These are phyloP conservation scores for Coffea eugenioides DNA, from an alignment of 257 asterid genomes.

Conservation along the genomic window DNA sequence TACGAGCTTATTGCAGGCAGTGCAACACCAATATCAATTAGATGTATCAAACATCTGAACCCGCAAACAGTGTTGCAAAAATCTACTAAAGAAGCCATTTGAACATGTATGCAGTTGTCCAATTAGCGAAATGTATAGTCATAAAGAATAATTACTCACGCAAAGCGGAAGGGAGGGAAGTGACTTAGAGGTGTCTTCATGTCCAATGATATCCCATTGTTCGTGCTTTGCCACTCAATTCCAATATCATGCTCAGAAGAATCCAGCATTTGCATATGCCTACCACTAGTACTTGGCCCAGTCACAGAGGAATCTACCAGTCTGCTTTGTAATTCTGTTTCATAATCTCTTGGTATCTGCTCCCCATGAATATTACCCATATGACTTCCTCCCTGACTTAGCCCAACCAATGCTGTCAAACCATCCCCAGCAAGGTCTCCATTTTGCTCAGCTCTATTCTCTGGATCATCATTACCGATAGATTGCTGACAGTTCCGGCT, in stretches of 20 bases:
- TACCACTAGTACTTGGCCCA: constrained; percentile 54
- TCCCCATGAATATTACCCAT: constrained; percentile 50
- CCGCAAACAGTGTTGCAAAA: neutral
- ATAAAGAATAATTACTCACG: constrained; percentile 56
- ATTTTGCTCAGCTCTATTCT: constrained; percentile 63
- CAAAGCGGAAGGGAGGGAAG: constrained; percentile 94
- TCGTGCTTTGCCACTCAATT: constrained; percentile 71
- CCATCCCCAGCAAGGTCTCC: constrained; percentile 90
- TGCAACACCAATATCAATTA: neutral
- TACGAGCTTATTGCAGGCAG: neutral
- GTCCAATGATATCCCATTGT: constrained; percentile 77
- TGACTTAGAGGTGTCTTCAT: constrained; percentile 89
- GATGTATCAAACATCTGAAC: neutral
- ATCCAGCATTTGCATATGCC: constrained; percentile 62
- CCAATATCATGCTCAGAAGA: constrained; percentile 59
- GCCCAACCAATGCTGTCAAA: constrained; percentile 94
- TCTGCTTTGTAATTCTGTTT: constrained; percentile 46
- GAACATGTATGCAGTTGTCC: neutral
- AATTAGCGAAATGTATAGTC: constrained; percentile 11
- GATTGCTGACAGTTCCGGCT: constrained; percentile 71
- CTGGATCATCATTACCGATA: constrained; percentile 73
- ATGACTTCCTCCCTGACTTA: constrained; percentile 71
- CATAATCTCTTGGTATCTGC: constrained; percentile 57
- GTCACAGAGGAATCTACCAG: constrained; percentile 43
- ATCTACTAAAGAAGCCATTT: neutral